Evolutionary conservation across 2,329 filamentous ascomycete species (phyloP).

Genomic region (Cryphonectria nitschkei): DNA sequence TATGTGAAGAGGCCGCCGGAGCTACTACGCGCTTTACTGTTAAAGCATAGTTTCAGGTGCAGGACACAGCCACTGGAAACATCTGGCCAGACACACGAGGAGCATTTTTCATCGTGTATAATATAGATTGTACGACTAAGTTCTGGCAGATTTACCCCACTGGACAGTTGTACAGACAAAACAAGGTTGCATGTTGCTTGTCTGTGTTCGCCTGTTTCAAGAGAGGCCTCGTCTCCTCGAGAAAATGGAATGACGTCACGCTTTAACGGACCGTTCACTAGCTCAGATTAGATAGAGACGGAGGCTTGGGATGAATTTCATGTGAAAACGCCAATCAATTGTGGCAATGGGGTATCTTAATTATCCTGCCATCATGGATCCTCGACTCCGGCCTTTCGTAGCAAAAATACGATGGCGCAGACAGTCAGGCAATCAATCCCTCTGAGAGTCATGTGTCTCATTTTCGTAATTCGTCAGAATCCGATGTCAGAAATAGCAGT

Average conservation of each 20-base stretch:
- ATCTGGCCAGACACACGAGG: conserved; percentile 14
- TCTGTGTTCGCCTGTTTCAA: neutral
- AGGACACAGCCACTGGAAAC: conserved; percentile 26
- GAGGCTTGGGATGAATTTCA: neutral
- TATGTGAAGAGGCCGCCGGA: conserved; percentile 6
- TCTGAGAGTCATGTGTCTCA: neutral
- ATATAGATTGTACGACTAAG: neutral
- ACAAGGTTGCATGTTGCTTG: conserved; percentile 1
- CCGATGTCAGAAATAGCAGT: neutral
- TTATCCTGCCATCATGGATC: neutral
- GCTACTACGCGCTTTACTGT: neutral
- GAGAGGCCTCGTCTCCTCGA: neutral
- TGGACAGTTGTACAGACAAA: neutral
- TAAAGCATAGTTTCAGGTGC: neutral
- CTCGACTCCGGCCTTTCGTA: neutral
- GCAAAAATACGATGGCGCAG: neutral
- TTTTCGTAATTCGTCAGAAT: neutral
- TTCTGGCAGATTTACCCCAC: neutral
- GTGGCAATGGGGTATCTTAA: neutral
- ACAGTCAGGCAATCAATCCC: neutral
- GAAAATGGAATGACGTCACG: neutral
- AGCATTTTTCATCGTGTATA: too few species aligned
- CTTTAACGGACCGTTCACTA: neutral
- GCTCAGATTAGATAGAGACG: neutral
- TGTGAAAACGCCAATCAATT: neutral